Conservation (phyloP, 129 eudicot genomes). For the Escallonia rubra region DNA sequence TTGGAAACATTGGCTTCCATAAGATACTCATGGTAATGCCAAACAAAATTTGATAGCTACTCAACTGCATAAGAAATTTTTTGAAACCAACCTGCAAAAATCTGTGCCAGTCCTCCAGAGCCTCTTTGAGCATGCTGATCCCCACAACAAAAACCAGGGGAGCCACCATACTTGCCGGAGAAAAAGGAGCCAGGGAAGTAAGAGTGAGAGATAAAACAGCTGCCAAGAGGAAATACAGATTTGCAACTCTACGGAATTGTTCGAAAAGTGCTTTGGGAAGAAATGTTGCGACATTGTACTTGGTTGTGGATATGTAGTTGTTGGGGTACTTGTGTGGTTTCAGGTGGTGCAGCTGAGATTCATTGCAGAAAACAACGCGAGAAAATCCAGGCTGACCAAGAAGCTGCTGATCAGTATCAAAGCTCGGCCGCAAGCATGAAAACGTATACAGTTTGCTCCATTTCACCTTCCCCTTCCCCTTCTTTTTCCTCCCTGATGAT, state of each 20-base stretch:
- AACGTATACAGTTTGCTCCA: conserved; percentile 56
- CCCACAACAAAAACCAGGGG: conserved; percentile 52
- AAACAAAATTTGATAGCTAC: too few species aligned
- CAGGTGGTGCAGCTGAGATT: conserved; percentile 23
- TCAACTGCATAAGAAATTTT: too few species aligned
- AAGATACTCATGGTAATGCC: too few species aligned
- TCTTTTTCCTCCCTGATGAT: conserved; percentile 23
- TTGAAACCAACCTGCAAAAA: conserved; percentile 29
- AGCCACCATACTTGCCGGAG: conserved; percentile 41
- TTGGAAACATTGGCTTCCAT: too few species aligned
- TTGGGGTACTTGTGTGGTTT: conserved; percentile 42
- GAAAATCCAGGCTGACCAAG: conserved; percentile 51
- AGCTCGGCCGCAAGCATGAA: conserved; percentile 40
- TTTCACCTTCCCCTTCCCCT: conserved; percentile 35
- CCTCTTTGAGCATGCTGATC: conserved; percentile 46
- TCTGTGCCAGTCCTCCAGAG: conserved; percentile 47
- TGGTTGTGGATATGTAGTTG: conserved; percentile 40
- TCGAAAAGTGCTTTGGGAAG: conserved; percentile 49
- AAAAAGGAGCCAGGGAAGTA: conserved; percentile 44
- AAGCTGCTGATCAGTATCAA: conserved; percentile 18
- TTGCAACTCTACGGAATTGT: conserved; percentile 57
- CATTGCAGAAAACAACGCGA: conserved; percentile 43
- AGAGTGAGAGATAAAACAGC: conserved; percentile 44
- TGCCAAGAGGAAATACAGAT: conserved; percentile 45
- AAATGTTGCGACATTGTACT: conserved; percentile 43